Base-by-base conservation (phyloP, 2,329 filamentous ascomycete genomes). In the Ophiocordyceps australis region DNA sequence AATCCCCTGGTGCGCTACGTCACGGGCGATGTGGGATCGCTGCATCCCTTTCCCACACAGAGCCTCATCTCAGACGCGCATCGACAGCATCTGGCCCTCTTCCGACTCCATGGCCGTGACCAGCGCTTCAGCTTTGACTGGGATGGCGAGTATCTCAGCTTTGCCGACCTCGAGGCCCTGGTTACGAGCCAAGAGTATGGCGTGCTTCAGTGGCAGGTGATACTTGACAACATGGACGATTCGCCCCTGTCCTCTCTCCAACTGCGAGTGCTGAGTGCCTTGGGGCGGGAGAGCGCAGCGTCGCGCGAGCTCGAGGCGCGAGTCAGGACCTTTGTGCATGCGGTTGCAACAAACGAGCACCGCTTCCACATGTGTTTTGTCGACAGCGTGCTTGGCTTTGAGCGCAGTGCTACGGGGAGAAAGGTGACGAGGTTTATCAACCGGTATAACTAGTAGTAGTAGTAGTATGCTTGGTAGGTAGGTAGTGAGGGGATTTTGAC, bases 1-100 rank as follows among this genome's bases (percentile, higher is more conserved):
- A 52, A 61, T 9, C 56, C 57, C 0, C 35, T 60, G 0, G 39
- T 60, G 1, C 49, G 56, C 16, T 60, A 59, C 26, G 30, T 54
- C 3, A 53, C 48, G 0, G 54, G 55, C 1, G 56, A 60, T 16
- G 14, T 58, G 1, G 52, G 48, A 0, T 57, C 53, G 1, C 20
- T 59, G 0, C 53, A 54, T 17, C 23, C 40, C 2, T 29, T 57
- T 0, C 41, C 52, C 0, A 27, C 39, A 0, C 5, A 30, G 0
- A 18, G 24, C 2, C 11, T 29, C 0, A 16, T 54, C 2, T 26
- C 42, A 0, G 33, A 38, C 2, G 23, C 26, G 0, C 35, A 46
- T 5, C 32, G 35, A 18, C 29, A 35, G 1, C 31, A 50, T 24
- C 25, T 50, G 3, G 43, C 42, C 1, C 13, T 57, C 1, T 37